Evolutionary conservation across 1,284 basidiomycete genomes (phyloP).

Genomic region (Thecaphora frezii): DNA sequence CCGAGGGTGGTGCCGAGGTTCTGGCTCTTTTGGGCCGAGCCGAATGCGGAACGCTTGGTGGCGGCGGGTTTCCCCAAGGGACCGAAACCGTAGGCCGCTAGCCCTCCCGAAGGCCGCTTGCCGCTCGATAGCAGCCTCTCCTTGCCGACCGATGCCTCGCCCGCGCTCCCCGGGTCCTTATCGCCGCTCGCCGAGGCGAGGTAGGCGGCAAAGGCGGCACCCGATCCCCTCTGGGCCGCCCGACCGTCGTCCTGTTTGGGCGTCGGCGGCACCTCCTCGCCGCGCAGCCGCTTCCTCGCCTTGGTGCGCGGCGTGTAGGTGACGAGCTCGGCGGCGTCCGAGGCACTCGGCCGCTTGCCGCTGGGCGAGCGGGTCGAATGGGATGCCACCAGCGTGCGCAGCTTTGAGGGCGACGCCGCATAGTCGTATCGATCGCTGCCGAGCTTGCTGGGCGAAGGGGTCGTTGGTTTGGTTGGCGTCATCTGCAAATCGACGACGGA

Average conservation of each 20-base stretch:
- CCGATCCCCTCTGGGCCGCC: neutral
- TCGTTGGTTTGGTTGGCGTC: slow-evolving; percentile 22
- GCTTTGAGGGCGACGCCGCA: slow-evolving; percentile 13
- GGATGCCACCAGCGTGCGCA: slow-evolving; percentile 13
- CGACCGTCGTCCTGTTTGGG: slow-evolving; percentile 6
- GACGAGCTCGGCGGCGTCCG: slow-evolving; percentile 4
- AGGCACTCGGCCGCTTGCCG: neutral
- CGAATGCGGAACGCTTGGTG: neutral
- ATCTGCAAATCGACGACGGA: slow-evolving; percentile 31
- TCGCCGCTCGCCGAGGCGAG: neutral
- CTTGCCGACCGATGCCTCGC: neutral
- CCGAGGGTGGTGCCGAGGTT: neutral
- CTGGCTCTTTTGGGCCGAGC: neutral
- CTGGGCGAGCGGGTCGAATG: slow-evolving; percentile 7
- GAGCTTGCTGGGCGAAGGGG: neutral
- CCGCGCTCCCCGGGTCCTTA: slow-evolving; percentile 8
- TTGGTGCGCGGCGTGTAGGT: slow-evolving; percentile 48
- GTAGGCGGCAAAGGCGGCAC: neutral
- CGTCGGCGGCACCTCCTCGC: slow-evolving; percentile 45
- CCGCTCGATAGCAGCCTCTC: neutral
- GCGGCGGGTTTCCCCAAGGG: slow-evolving; percentile 2
- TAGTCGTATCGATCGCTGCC: slow-evolving; percentile 10
- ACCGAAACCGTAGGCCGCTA: slow-evolving; percentile 18
- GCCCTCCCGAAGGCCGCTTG: neutral
- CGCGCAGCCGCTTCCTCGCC: slow-evolving; percentile 47